Percentiles rank a stretch among this genome's conserved stretches.
phyloP scores from a whole-genome alignment of 2,329 filamentous ascomycete genomes.

The Colletotrichum sp. region DNA sequence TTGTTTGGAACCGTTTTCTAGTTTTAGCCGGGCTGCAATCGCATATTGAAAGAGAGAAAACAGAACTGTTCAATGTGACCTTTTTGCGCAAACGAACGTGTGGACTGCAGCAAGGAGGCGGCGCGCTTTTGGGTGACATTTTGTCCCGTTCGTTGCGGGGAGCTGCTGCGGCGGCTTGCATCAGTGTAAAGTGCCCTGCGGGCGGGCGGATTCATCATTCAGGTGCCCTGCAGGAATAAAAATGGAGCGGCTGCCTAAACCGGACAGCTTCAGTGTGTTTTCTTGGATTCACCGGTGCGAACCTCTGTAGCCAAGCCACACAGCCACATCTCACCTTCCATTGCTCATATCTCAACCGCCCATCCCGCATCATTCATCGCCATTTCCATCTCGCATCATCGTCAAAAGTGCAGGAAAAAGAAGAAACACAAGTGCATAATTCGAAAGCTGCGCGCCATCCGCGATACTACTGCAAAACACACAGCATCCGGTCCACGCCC shows the following conservation, averaged over 20 bases:
- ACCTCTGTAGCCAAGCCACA: not conserved
- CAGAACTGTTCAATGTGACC: not conserved
- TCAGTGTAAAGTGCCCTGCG: not conserved
- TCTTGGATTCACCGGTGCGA: not conserved
- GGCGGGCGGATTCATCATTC: not conserved
- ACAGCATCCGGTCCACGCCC: not conserved
- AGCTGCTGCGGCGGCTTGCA: not conserved
- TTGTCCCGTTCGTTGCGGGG: not conserved
- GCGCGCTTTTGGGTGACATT: not conserved
- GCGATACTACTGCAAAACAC: not conserved
- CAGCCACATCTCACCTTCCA: slow-evolving; percentile 6
- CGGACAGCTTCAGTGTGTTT: slow-evolving; percentile 2
- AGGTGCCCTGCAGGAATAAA: not conserved
- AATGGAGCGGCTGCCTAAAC: not conserved
- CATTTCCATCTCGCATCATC: not conserved
- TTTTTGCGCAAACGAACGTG: not conserved
- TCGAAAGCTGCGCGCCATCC: not conserved
- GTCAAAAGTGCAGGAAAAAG: not conserved
- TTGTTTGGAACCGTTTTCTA: not conserved
- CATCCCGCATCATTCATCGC: not conserved
- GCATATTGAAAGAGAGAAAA: not conserved
- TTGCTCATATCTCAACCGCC: not conserved
- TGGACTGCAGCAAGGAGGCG: not conserved
- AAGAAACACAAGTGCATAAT: not conserved
- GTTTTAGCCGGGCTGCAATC: not conserved